Evolutionary conservation across 2,329 filamentous ascomycete species (phyloP), one percentile per base, ranked within the genome.

Genomic region (Pseudofabraea citricarpa): DNA sequence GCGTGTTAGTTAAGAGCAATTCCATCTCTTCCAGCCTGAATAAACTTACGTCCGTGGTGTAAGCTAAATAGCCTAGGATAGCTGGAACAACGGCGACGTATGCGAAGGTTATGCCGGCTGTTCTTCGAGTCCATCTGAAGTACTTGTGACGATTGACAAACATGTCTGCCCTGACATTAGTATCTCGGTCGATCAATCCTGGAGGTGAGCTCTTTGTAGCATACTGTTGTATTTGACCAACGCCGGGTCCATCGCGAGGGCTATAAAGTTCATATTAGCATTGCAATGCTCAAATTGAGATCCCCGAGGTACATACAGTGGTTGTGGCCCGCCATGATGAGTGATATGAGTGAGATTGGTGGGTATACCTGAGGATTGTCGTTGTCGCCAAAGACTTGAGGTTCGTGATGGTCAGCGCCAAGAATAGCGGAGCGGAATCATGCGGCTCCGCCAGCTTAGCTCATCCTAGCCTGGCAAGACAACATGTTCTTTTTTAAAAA

Each of bases 61-160:
- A 94, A 46, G 81, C 88, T 44, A 87, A 61, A 61, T 83, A 82
- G 36, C 82, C 82, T 54, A 95, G 57, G 45, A 86, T 72, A 31
- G 70, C 66, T 6, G 93, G 93, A 33, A 96, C 77, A 42, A 83
- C 70, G 24, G 82, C 70, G 46, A 85, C 77, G 67, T 91, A 96
- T 52, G 84, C 73, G 62, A 96, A 80, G 4, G 84, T 83, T 59
- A 96, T 67, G 70, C 79, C 81, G 22, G 88, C 89, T 36, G 89
- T 95, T 60, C 86, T 77, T 41, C 81, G 78, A 26, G 86, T 97
- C 88, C 89, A 97, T 67, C 89, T 80, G 79, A 97, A 98, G 79
- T 88, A 95, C 71, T 89, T 89, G 79, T 90, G 85, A 54, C 93
- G 85, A 73, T 87, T 89, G 60, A 78, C 73, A 60, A 77, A 80